These are phyloP conservation scores for Candida multigemmis DNA, from an alignment of 805 yeast genomes.

Conservation along the genomic window DNA sequence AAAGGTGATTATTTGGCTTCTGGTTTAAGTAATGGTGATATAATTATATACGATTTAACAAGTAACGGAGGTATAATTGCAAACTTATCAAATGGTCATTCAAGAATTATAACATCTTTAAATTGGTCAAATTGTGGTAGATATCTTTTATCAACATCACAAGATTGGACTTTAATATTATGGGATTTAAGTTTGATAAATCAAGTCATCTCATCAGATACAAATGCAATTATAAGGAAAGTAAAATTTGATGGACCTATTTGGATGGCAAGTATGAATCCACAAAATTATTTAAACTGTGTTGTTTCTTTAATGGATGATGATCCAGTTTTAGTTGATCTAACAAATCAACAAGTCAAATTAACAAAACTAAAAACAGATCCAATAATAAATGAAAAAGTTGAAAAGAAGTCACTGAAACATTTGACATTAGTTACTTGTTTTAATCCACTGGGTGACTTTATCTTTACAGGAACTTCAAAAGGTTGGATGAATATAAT, in stretches of 20 bases:
- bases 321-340: constrained; percentile 43
- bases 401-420: constrained; percentile 13
- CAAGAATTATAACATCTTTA: constrained; percentile 61
- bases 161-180: constrained; percentile 74
- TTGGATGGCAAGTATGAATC: constrained; percentile 59
- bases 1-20: constrained; percentile 83
- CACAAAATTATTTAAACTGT: constrained; percentile 36
- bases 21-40: constrained; percentile 67
- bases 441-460: constrained; percentile 44
- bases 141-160: constrained; percentile 57
- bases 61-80: constrained; percentile 50
- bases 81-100: constrained; percentile 50
- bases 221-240: constrained; percentile 28
- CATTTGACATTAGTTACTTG: constrained; percentile 42
- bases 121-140: constrained; percentile 72
- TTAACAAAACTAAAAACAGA: constrained; percentile 10
- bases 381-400: constrained; percentile 9
- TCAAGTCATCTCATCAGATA: constrained; percentile 1
- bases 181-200: constrained; percentile 57
- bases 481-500: constrained; percentile 67
- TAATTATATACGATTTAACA: constrained; percentile 66
- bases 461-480: constrained; percentile 66
- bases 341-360: constrained; percentile 11
- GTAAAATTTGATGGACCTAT: constrained; percentile 60
- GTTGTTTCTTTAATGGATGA: constrained; percentile 63